Evolutionary conservation across 192 early-diverging fungal genomes (phyloP), one percentile per base, ranked within the genome.

Genomic region (Powellomyces hirtus): DNA sequence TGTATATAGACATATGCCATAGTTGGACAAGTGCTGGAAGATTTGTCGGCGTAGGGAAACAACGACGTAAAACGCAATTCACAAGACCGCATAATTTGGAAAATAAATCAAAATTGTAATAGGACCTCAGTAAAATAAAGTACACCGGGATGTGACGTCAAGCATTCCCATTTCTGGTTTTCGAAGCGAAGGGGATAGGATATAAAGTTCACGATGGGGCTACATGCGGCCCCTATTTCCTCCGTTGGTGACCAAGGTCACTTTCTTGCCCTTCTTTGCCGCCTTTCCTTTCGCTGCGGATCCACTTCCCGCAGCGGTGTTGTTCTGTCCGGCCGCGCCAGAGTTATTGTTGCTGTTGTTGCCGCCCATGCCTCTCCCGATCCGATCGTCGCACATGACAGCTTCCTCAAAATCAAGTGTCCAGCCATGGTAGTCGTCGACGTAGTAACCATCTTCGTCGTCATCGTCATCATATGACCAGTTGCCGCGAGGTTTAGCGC

Each of bases 391-490:
- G 0, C 34, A 38, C 27, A 61, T 44, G 11, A 70, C 71, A 0
- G 71, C 71, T 22, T 70, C 62, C 33, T 68, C 66, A 36, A 77
- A 65, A 57, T 77, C 76, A 3, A 73, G 31, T 22, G 61, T 73
- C 76, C 76, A 77, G 14, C 66, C 71, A 5, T 69, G 62, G 31
- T 70, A 66, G 20, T 66, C 62, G 31, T 70, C 62, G 4, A 63
- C 40, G 26, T 57, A 56, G 27, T 65, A 65, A 0, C 51, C 66
- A 49, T 71, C 59, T 30, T 71, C 59, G 29, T 66, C 62, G 14
- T 72, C 56, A 4, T 60, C 56, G 16, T 22, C 34, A 10, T 34
- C 20, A 1, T 30, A 3, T n/a, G 33, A 13, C 5, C 16, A 49
- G 18, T 29, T 16, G 6, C 29, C 29, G 8, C 45, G 20, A 26